phyloP scores from a whole-genome alignment of 2,329 filamentous ascomycete species.

The Biscogniauxia mediterranea region DNA sequence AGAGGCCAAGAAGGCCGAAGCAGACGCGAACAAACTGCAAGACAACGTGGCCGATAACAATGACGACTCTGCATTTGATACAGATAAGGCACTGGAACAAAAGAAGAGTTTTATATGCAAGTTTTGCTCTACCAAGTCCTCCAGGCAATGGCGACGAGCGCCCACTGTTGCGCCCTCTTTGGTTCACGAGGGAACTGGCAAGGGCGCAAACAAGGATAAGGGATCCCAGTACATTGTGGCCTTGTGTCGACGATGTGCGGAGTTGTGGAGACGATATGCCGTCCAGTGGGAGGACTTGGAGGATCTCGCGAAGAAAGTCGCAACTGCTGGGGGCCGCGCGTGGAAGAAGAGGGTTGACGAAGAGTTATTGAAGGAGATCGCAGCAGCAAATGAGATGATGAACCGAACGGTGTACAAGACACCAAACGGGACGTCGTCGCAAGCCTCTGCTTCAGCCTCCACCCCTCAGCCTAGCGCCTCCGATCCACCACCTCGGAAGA shows the following conservation, averaged over 20 bases:
- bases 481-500: constrained; percentile 62
- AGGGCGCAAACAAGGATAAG: constrained; percentile 80
- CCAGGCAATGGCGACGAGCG: constrained; percentile 88
- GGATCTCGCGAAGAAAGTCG: constrained; percentile 84
- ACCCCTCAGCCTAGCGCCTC: constrained; percentile 29
- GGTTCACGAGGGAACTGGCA: constrained; percentile 62
- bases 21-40: constrained; percentile 70
- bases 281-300: constrained; percentile 95
- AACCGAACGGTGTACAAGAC: constrained; percentile 41
- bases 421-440: constrained; percentile 26
- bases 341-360: constrained; percentile 91
- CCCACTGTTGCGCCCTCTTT: constrained; percentile 73
- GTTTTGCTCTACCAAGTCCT: constrained; percentile 78
- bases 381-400: constrained; percentile 62
- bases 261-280: constrained; percentile 92
- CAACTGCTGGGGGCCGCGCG: constrained; percentile 73
- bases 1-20: constrained; percentile 72
- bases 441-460: constrained; percentile 32
- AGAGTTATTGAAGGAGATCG: constrained; percentile 75
- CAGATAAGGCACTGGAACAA: constrained; percentile 73
- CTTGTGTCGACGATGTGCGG: constrained; percentile 84
- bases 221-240: constrained; percentile 72
- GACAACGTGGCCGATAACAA: constrained; percentile 90
- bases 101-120: constrained; percentile 91
- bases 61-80: constrained; percentile 95